These are phyloP conservation scores for Cicer yamashitae DNA, from an alignment of 306 rosid genomes.

Conservation along the genomic window DNA sequence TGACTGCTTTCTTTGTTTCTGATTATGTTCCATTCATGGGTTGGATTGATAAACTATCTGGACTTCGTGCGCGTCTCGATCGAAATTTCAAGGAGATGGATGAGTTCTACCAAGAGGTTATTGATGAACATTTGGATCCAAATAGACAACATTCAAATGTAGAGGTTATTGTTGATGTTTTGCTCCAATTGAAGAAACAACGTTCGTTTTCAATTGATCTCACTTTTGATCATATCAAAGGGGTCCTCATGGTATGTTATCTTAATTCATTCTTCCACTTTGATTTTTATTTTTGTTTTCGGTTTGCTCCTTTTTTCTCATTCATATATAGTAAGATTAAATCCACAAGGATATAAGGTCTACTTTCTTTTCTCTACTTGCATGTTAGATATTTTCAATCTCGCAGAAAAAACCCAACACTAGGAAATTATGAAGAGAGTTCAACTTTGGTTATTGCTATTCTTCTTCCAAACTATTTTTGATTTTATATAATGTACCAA, in stretches of 20 bases:
- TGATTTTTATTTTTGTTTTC: not conserved
- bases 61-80: constrained; percentile 32
- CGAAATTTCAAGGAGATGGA: constrained; percentile 39
- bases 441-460: too few species aligned
- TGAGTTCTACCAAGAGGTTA: constrained; percentile 49
- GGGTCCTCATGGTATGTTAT: constrained; percentile 19
- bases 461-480: too few species aligned
- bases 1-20: constrained; percentile 18
- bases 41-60: constrained; percentile 53
- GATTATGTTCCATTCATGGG: constrained; percentile 53
- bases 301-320: not conserved
- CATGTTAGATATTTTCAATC: too few species aligned
- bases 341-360: too few species aligned
- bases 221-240: constrained; percentile 42
- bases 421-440: too few species aligned
- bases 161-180: constrained; percentile 41
- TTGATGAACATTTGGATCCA: constrained; percentile 41
- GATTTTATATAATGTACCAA: too few species aligned
- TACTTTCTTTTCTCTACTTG: too few species aligned
- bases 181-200: constrained; percentile 30
- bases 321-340: too few species aligned
- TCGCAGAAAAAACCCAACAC: too few species aligned
- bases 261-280: not conserved
- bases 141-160: not conserved
- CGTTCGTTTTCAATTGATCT: constrained; percentile 12